Evolutionary conservation across 805 yeast species (phyloP).

Genomic region (Wickerhamiella musiphila): DNA sequence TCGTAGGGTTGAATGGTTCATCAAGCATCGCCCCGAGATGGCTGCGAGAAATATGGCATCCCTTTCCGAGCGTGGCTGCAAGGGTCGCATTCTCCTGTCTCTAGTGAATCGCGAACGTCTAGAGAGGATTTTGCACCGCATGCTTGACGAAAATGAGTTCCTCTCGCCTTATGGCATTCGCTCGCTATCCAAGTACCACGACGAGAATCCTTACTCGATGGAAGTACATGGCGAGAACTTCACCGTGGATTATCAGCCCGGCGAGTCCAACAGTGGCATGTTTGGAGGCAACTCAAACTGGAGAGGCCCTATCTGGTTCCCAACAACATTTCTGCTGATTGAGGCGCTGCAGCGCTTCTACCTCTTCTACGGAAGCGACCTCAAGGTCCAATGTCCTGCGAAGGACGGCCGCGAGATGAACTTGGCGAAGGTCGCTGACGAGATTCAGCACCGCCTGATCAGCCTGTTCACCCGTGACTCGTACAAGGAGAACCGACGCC

Average conservation of each 20-base stretch:
- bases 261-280: slow-evolving; percentile 64
- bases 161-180: slow-evolving; percentile 73
- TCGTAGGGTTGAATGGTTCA: slow-evolving; percentile 70
- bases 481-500: slow-evolving; percentile 37
- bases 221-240: slow-evolving; percentile 60
- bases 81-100: slow-evolving; percentile 63
- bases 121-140: slow-evolving; percentile 51
- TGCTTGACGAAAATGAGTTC: slow-evolving; percentile 79
- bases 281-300: slow-evolving; percentile 95
- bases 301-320: slow-evolving; percentile 98
- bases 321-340: slow-evolving; percentile 68
- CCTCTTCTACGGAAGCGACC: slow-evolving; percentile 70
- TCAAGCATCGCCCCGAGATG: slow-evolving; percentile 47
- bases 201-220: slow-evolving; percentile 70
- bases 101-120: slow-evolving; percentile 69
- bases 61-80: slow-evolving; percentile 58
- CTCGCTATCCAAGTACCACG: slow-evolving; percentile 73
- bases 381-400: slow-evolving; percentile 69
- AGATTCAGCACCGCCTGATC: slow-evolving; percentile 70
- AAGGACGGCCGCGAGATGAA: slow-evolving; percentile 29
- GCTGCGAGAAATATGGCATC: slow-evolving; percentile 76
- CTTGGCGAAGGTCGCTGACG: slow-evolving; percentile 51
- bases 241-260: slow-evolving; percentile 19
- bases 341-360: slow-evolving; percentile 79
- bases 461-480: slow-evolving; percentile 54